phyloP scores from a whole-genome alignment of 192 early-diverging fungal species.

The Chytriomyces hyalinus region DNA sequence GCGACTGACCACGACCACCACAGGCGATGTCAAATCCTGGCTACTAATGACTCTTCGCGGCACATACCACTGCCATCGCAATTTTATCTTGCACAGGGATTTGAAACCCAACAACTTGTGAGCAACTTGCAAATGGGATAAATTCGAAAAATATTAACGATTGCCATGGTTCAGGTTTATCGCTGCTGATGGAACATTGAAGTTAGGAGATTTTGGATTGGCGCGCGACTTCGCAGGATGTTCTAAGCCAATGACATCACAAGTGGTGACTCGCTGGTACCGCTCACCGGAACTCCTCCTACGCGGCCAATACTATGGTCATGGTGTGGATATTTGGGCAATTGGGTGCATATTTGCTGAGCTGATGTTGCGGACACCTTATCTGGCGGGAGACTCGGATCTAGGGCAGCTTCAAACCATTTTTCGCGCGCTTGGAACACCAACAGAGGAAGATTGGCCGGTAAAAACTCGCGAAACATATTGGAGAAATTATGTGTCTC shows the following conservation, averaged over 20 bases:
- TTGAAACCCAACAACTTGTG: slow-evolving; percentile 67
- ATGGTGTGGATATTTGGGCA: slow-evolving; percentile 94
- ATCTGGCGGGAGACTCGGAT: slow-evolving; percentile 84
- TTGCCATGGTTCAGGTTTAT: slow-evolving; percentile 30
- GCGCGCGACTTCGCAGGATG: slow-evolving; percentile 94
- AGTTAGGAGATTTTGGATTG: slow-evolving; percentile 98
- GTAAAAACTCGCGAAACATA: slow-evolving; percentile 40
- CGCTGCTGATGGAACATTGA: slow-evolving; percentile 82
- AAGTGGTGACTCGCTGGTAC: slow-evolving; percentile 97
- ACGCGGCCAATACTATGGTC: slow-evolving; percentile 85
- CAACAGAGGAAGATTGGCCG: slow-evolving; percentile 83
- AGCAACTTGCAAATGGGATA: background rate
- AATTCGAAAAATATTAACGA: no score
- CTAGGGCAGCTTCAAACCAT: slow-evolving; percentile 90
- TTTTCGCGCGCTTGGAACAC: slow-evolving; percentile 82
- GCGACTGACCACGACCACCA: slow-evolving; percentile 19
- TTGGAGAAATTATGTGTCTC: background rate
- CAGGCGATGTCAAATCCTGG: slow-evolving; percentile 93
- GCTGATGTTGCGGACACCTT: slow-evolving; percentile 85
- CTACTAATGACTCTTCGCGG: slow-evolving; percentile 95
- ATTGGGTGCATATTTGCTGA: slow-evolving; percentile 99
- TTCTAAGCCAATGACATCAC: slow-evolving; percentile 81
- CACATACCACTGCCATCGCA: slow-evolving; percentile 87
- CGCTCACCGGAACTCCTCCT: slow-evolving; percentile 93
- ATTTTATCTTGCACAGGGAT: slow-evolving; percentile 87